Evolutionary conservation across 2,329 filamentous ascomycete species (phyloP).

Genomic region (Colletotrichum lini): DNA sequence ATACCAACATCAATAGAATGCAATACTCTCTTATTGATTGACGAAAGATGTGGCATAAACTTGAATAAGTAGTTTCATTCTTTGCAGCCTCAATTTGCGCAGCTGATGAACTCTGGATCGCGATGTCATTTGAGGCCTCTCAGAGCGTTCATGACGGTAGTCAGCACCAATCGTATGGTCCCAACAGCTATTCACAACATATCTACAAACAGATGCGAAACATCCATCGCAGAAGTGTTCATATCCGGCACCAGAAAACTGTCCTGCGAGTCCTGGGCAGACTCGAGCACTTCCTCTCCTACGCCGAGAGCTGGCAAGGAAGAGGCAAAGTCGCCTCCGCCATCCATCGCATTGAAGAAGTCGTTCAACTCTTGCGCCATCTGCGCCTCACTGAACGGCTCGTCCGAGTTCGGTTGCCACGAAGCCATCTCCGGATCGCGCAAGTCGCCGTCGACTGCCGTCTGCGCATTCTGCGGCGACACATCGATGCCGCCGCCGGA

Average conservation of each 20-base stretch:
- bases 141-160: too few relatives aligned
- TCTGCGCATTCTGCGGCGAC: neutral
- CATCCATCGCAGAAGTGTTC: slow-evolving; percentile 10
- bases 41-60: too few relatives aligned
- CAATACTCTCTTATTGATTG: too few relatives aligned
- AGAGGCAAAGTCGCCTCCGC: neutral
- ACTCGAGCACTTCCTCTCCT: neutral
- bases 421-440: neutral
- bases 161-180: too few relatives aligned
- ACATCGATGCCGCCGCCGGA: neutral
- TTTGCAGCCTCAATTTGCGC: too few relatives aligned
- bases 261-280: neutral
- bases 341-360: slow-evolving; percentile 34
- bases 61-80: too few relatives aligned
- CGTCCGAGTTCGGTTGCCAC: neutral
- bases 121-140: too few relatives aligned
- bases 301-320: slow-evolving; percentile 18
- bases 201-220: slow-evolving; percentile 35
- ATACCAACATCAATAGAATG: too few relatives aligned
- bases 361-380: slow-evolving; percentile 36
- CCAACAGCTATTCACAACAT: slow-evolving; percentile 14
- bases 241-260: neutral
- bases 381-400: slow-evolving; percentile 13
- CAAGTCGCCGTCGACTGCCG: neutral
- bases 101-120: too few relatives aligned